These are phyloP conservation scores for Yamadazyma phyllophila DNA, from an alignment of 805 yeast species.

Conservation along the genomic window DNA sequence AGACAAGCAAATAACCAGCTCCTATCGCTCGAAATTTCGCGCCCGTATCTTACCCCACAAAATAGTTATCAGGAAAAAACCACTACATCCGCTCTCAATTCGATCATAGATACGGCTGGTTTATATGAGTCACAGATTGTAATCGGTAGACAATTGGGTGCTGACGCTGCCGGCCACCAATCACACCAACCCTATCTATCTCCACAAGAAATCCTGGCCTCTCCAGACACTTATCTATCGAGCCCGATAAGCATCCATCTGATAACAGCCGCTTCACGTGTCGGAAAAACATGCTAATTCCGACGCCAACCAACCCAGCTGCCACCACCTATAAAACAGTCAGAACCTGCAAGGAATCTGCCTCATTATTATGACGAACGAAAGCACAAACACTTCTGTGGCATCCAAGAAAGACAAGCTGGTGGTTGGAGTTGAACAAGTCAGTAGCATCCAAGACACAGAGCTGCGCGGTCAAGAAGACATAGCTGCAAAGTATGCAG, in stretches of 20 bases:
- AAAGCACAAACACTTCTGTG: background rate
- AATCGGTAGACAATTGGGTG: too few species aligned
- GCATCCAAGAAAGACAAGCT: constrained; percentile 5
- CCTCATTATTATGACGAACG: background rate
- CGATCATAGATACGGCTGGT: background rate
- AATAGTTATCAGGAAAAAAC: background rate
- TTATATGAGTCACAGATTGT: too few species aligned
- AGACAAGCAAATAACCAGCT: too few species aligned
- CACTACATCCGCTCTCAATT: background rate
- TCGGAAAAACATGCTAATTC: background rate
- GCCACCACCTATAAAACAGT: background rate
- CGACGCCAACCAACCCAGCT: background rate
- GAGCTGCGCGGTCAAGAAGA: constrained; percentile 4
- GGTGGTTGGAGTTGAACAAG: constrained; percentile 2
- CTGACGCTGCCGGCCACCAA: background rate
- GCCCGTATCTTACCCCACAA: background rate
- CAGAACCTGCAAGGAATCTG: background rate
- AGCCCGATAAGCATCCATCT: constrained; percentile 1
- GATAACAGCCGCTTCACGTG: background rate
- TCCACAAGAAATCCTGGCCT: background rate
- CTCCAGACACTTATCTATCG: background rate
- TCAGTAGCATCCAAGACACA: background rate
- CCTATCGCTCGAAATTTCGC: background rate
- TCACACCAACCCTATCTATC: too few species aligned
- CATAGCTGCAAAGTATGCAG: constrained; percentile 14